These are phyloP conservation scores for Zoysia japonica DNA, from an alignment of 176 grass and related monocot species.

Conservation along the genomic window DNA sequence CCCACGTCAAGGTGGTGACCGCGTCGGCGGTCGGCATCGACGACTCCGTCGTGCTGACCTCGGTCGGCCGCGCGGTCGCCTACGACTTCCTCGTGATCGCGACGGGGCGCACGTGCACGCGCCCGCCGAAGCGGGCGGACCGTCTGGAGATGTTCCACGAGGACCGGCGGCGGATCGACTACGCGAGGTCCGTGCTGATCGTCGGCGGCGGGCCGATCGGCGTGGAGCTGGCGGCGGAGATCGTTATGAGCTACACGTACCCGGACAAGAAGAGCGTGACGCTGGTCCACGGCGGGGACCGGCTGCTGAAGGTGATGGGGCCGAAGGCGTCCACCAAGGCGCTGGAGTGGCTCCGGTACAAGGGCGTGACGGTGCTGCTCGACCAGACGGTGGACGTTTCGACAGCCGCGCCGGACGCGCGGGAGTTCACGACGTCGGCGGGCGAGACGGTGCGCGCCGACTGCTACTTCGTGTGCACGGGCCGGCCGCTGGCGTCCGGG, in stretches of 20 bases:
- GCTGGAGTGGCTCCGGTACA: constrained; percentile 66
- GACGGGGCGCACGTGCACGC: constrained; percentile 42
- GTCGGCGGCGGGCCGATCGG: constrained; percentile 66
- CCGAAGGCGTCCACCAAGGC: constrained; percentile 54
- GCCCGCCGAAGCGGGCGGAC: constrained; percentile 32
- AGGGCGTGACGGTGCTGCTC: constrained; percentile 63
- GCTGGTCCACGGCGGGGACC: constrained; percentile 53
- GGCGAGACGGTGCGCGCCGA: constrained; percentile 59
- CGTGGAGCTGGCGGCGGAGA: constrained; percentile 72
- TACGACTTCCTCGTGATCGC: constrained; percentile 80
- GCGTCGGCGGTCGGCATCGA: constrained; percentile 47
- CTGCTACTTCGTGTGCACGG: constrained; percentile 54
- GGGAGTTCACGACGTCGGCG: constrained; percentile 53
- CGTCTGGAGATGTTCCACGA: constrained; percentile 53
- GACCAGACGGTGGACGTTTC: constrained; percentile 59
- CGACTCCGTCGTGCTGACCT: constrained; percentile 58
- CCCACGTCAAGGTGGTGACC: constrained; percentile 47
- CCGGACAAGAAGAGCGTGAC: constrained; percentile 70
- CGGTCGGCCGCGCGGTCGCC: constrained; percentile 38
- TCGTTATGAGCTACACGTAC: constrained; percentile 33
- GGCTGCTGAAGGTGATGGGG: constrained; percentile 57
- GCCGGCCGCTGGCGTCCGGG: constrained; percentile 39
- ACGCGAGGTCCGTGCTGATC: constrained; percentile 43
- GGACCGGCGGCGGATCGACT: constrained; percentile 51
- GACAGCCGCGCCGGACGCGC: neutral